Evolutionary conservation across 2,329 filamentous ascomycete species (phyloP).

Genomic region (Colletotrichum sp.): DNA sequence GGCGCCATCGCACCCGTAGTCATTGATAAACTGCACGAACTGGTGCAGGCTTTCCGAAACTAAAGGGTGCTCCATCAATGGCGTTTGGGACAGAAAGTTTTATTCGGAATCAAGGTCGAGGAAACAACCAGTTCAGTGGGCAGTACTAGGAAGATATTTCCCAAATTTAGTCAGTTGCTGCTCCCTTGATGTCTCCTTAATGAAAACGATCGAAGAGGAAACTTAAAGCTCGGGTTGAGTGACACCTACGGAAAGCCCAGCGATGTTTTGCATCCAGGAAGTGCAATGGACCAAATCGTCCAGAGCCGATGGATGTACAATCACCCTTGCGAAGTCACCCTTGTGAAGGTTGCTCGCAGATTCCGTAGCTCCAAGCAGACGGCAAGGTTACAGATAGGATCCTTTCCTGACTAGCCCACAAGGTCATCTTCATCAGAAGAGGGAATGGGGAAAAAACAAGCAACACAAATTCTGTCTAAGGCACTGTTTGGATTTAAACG

Average conservation of each 20-base stretch:
- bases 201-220: background rate
- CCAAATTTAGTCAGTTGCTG: background rate
- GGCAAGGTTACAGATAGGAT: background rate
- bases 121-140: background rate
- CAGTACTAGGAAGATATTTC: background rate
- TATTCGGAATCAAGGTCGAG: background rate
- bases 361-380: background rate
- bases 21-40: constrained; percentile 92
- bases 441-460: background rate
- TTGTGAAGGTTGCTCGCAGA: background rate
- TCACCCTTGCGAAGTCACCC: background rate
- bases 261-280: background rate
- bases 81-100: background rate
- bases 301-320: background rate
- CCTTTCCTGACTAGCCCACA: background rate
- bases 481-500: background rate
- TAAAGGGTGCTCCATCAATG: background rate
- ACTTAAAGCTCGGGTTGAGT: background rate
- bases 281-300: background rate
- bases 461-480: background rate
- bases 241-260: background rate
- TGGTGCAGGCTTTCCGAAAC: constrained; percentile 81
- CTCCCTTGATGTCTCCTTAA: background rate
- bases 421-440: background rate
- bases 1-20: constrained; percentile 91